Percentiles rank a stretch among this genome's conserved stretches.
Evolutionary conservation across 208 protist genomes (phyloP).

Genomic region (Trypanosoma platydactyli): DNA sequence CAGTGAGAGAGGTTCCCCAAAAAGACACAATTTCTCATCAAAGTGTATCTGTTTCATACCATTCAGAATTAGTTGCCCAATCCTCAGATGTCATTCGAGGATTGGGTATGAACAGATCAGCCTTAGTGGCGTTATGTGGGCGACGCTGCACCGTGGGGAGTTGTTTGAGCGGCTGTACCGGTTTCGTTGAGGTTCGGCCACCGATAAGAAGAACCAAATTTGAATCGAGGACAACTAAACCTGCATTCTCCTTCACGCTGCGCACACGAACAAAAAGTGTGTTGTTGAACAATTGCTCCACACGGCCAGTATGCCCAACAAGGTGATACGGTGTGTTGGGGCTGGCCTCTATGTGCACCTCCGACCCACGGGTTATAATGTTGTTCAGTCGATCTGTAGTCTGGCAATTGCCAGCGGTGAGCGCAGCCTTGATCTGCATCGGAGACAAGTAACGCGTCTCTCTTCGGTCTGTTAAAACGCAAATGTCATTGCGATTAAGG

Average conservation of each 20-base stretch:
- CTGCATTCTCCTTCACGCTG: slow-evolving; percentile 65
- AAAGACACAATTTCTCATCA: slow-evolving; percentile 4
- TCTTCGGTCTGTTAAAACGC: slow-evolving; percentile 82
- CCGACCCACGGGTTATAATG: slow-evolving; percentile 64
- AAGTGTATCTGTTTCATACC: slow-evolving; percentile 29
- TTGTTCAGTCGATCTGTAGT: slow-evolving; percentile 78
- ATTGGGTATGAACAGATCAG: slow-evolving; percentile 38
- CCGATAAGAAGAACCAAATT: slow-evolving; percentile 65
- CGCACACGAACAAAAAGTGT: slow-evolving; percentile 81
- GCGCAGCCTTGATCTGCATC: slow-evolving; percentile 66
- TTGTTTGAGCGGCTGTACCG: slow-evolving; percentile 44
- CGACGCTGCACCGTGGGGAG: slow-evolving; percentile 42
- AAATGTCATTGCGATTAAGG: slow-evolving; percentile 62
- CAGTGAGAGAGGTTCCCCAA: background rate
- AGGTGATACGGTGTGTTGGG: slow-evolving; percentile 63
- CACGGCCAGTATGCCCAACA: slow-evolving; percentile 68
- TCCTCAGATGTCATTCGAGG: slow-evolving; percentile 37
- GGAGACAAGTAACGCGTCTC: slow-evolving; percentile 69
- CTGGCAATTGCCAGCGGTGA: slow-evolving; percentile 40
- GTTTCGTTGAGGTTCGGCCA: slow-evolving; percentile 66
- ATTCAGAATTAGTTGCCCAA: slow-evolving; percentile 43
- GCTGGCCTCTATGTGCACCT: slow-evolving; percentile 71
- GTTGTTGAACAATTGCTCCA: slow-evolving; percentile 85
- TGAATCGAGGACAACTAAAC: slow-evolving; percentile 70
- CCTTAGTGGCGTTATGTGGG: slow-evolving; percentile 52